Percentiles rank a stretch among this genome's conserved stretches.
phyloP scores from a whole-genome alignment of 352 stramenopile genomes.

The Phytophthora agathidicida region DNA sequence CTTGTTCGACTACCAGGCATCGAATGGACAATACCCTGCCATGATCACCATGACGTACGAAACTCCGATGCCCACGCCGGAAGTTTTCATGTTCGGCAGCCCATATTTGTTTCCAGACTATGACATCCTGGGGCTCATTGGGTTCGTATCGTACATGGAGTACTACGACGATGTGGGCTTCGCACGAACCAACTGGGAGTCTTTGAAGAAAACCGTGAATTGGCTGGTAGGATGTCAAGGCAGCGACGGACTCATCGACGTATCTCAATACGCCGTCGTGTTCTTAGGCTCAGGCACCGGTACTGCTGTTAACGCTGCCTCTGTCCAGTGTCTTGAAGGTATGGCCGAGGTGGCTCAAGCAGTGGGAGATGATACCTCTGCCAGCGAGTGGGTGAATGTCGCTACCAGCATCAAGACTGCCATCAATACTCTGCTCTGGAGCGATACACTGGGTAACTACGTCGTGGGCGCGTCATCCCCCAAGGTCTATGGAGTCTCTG shows the following conservation, averaged over 20 bases:
- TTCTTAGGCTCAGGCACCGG: conserved; percentile 25
- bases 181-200: conserved; percentile 25
- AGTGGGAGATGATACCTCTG: conserved; percentile 21
- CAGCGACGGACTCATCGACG: conserved; percentile 25
- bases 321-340: conserved; percentile 28
- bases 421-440: conserved; percentile 38
- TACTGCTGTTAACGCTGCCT: conserved; percentile 25
- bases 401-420: conserved; percentile 25
- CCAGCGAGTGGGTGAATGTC: conserved; percentile 20
- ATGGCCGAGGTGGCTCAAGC: conserved; percentile 24
- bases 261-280: conserved; percentile 17
- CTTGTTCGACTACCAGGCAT: conserved; percentile 27
- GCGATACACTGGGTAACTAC: conserved; percentile 29
- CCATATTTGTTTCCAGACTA: conserved; percentile 33
- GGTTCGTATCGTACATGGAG: conserved; percentile 41
- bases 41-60: conserved; percentile 30
- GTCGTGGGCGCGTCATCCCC: conserved; percentile 16
- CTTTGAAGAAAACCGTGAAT: conserved; percentile 16
- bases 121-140: conserved; percentile 36
- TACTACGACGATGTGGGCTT: conserved; percentile 35
- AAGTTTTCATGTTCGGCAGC: conserved; percentile 28
- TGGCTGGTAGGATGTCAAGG: conserved; percentile 25
- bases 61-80: conserved; percentile 25
- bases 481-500: conserved; percentile 28
- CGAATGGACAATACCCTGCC: conserved; percentile 21